A percentile compares a stretch with the other conserved stretches of the same genome.
Evolutionary conservation across 176 grass and related monocot species (phyloP).

Genomic region (Typha latifolia): DNA sequence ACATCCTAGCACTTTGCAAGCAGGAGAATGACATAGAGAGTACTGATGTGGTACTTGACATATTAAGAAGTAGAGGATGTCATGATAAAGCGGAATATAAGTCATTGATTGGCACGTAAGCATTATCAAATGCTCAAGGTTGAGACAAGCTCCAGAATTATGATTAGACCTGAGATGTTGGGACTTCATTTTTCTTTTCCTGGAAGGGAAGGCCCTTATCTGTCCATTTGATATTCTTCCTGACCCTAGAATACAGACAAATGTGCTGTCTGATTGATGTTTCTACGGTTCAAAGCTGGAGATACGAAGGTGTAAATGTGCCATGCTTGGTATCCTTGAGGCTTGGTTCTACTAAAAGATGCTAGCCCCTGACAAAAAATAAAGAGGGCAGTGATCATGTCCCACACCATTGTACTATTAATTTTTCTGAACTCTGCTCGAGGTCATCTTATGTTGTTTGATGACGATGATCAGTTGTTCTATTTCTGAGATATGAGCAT

Average conservation of each 20-base stretch:
- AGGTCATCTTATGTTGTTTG: not conserved
- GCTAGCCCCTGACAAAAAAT: not conserved
- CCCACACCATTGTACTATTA: not conserved
- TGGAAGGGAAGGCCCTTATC: not conserved
- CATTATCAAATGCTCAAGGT: slow-evolving; percentile 16
- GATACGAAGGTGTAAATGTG: not conserved
- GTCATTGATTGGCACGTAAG: slow-evolving; percentile 33
- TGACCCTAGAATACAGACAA: not conserved
- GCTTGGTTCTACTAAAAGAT: not conserved
- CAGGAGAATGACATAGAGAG: slow-evolving; percentile 42
- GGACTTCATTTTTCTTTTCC: slow-evolving; percentile 9
- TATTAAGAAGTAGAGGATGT: slow-evolving; percentile 56
- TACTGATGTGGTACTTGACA: slow-evolving; percentile 27
- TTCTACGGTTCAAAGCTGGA: not conserved
- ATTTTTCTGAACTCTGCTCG: not conserved
- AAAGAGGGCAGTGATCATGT: not conserved
- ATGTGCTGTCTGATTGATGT: not conserved
- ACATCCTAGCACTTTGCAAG: slow-evolving; percentile 49
- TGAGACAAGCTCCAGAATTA: not conserved
- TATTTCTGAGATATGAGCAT: not conserved
- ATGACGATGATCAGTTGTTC: not conserved
- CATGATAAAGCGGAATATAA: slow-evolving; percentile 48
- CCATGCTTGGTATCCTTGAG: not conserved
- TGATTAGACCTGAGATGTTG: not conserved
- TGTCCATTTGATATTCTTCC: not conserved